Evolutionary conservation across 305 asterid species (phyloP).

Genomic region (Plantago rigida): DNA sequence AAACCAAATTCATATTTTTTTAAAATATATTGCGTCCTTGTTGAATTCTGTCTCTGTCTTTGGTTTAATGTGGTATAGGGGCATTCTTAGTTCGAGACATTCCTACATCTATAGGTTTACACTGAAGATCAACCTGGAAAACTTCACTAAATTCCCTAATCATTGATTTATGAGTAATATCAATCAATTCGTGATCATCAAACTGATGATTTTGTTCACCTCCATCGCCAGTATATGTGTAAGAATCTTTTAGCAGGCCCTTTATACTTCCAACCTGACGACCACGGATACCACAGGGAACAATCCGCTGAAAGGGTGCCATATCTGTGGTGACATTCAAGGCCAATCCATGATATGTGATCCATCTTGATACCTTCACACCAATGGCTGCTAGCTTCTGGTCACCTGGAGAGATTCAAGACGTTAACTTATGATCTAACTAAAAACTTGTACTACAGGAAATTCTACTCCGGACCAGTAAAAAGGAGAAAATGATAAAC

Average conservation of each 20-base stretch:
- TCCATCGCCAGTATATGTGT: slow-evolving; percentile 11
- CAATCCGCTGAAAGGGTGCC: slow-evolving; percentile 51
- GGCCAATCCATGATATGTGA: slow-evolving; percentile 72
- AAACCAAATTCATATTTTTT: background rate
- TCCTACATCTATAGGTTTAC: slow-evolving; percentile 19
- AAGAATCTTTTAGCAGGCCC: slow-evolving; percentile 33
- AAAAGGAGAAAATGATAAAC: too few species aligned
- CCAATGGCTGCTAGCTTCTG: slow-evolving; percentile 75
- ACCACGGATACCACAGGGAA: slow-evolving; percentile 75
- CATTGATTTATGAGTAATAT: slow-evolving; percentile 40
- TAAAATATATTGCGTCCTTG: background rate
- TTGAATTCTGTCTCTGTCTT: background rate
- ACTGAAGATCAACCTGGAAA: slow-evolving; percentile 50
- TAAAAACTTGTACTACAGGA: too few species aligned
- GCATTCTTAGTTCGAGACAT: slow-evolving; percentile 3
- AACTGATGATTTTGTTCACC: slow-evolving; percentile 18
- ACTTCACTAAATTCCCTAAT: slow-evolving; percentile 53
- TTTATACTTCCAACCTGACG: slow-evolving; percentile 69
- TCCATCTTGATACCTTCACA: slow-evolving; percentile 61
- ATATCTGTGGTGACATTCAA: slow-evolving; percentile 68
- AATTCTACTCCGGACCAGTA: background rate
- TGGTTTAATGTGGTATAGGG: background rate
- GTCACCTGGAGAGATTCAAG: slow-evolving; percentile 43
- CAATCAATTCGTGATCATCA: slow-evolving; percentile 41
- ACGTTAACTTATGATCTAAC: slow-evolving; percentile 11